Base-by-base conservation (phyloP, 1,139 yeast genomes). In the Nakaseomyces glabratus region DNA sequence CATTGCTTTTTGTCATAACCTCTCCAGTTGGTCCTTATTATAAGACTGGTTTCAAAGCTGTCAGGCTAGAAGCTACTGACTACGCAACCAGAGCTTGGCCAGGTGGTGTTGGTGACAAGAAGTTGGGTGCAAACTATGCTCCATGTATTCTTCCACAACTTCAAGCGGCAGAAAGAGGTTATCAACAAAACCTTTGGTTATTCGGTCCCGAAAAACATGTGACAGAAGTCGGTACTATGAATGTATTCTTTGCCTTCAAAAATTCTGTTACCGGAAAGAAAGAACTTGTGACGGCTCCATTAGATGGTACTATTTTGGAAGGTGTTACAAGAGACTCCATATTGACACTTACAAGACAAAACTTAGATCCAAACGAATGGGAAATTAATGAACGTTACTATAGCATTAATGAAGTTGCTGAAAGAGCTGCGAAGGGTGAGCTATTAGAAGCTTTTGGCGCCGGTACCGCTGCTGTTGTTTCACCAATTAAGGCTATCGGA, bases 51-150 rank as follows among this genome's bases (percentile, higher is more conserved):
- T 86, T 86, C 74, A 85, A 85, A 62, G 95, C 96, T 20, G 94
- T 88, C 33, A 69, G 77, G 37, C 69, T 88, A 42, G 95, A 86
- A 65, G 96, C 96, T 46, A 84, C 95, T 26, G 93, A 82, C 57
- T 76, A 82, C 49, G 93, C 93, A 33, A 88, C 86, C 18, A 79
- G 97, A 66, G 95, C 97, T n/a, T 88, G 96, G 96, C 96, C 96
- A 52, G 95, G 95, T 53, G 97, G 96, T 58, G 86, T 78, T 46
- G 97, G 97, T 61, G 77, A 85, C 69, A 78, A 74, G 63, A 88
- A 88, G 66, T 74, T 88, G 51, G 97, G 97, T 60, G 96, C 95
- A 41, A 88, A 88, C 67, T 88, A 88, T 57, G 96, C 95, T 28
- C 95, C 96, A 38, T 82, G 95, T 59, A 74, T 86, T 53, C 69